A percentile compares a stretch with the other conserved stretches of the same genome.
These are phyloP conservation scores for Trichoderma hamatum DNA, from an alignment of 2,329 filamentous ascomycete species.

Conservation along the genomic window DNA sequence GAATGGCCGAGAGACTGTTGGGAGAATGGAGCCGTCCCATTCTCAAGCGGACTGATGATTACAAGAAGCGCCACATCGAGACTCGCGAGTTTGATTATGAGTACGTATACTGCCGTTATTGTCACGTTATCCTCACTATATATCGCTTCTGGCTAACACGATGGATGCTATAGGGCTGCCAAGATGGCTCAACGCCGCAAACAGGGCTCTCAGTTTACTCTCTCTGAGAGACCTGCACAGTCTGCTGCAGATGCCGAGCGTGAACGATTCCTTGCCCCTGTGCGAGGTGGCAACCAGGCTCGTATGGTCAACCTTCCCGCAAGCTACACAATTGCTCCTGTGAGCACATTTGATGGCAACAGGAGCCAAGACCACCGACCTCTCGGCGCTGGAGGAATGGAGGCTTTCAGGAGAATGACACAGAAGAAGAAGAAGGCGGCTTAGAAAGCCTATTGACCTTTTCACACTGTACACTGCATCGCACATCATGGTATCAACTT, in stretches of 20 bases:
- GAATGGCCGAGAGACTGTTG: conserved; percentile 87
- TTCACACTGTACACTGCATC: neutral
- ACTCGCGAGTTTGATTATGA: conserved; percentile 66
- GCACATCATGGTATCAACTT: neutral
- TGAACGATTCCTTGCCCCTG: conserved; percentile 61
- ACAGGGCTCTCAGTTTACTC: conserved; percentile 52
- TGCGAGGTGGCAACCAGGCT: conserved; percentile 58
- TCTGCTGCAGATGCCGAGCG: conserved; percentile 55
- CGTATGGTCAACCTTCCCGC: conserved; percentile 57
- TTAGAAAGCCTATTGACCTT: neutral
- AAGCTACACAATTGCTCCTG: conserved; percentile 62
- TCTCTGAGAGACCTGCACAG: conserved; percentile 54
- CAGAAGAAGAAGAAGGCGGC: conserved; percentile 61
- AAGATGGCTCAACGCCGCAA: conserved; percentile 56
- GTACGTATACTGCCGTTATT: conserved; percentile 46
- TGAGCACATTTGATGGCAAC: conserved; percentile 62
- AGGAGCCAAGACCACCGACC: conserved; percentile 58
- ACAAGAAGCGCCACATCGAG: conserved; percentile 77
- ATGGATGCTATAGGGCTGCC: conserved; percentile 48
- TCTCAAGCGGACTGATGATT: conserved; percentile 90
- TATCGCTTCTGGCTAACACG: conserved; percentile 22
- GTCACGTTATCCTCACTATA: neutral
- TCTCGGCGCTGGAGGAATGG: conserved; percentile 64
- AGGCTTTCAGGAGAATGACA: conserved; percentile 68
- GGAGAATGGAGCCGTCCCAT: conserved; percentile 96